A percentile compares a stretch with the other conserved stretches of the same genome.
These are phyloP conservation scores for Plectosphaerella cucumerina DNA, from an alignment of 2,329 filamentous ascomycete species.

Conservation along the genomic window DNA sequence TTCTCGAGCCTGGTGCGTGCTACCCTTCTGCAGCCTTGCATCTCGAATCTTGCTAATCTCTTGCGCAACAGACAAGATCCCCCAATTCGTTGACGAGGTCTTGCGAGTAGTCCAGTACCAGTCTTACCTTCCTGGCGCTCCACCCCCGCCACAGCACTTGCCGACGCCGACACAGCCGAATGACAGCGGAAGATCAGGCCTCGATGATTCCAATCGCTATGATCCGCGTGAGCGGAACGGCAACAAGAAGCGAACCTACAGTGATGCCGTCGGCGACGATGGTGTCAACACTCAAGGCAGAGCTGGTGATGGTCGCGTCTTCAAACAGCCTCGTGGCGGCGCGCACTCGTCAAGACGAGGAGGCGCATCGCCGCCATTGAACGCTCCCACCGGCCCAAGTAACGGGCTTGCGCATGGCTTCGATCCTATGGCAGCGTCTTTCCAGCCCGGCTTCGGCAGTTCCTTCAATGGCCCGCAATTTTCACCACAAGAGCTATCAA, in stretches of 20 bases:
- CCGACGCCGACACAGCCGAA: background rate
- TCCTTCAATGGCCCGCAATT: background rate
- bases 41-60: background rate
- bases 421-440: background rate
- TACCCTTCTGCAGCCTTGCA: too few species aligned
- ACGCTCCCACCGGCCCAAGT: background rate
- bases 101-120: constrained; percentile 62
- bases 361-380: background rate
- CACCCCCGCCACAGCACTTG: constrained; percentile 32
- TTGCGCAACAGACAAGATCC: constrained; percentile 3
- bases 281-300: background rate
- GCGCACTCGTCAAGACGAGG: constrained; percentile 23
- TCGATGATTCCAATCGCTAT: constrained; percentile 11
- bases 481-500: background rate
- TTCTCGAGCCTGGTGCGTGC: constrained; percentile 61
- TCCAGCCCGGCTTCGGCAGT: background rate
- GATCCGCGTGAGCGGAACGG: constrained; percentile 13
- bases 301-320: constrained; percentile 34
- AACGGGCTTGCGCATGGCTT: background rate
- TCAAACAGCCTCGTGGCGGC: constrained; percentile 59
- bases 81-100: constrained; percentile 53
- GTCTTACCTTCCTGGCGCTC: constrained; percentile 54
- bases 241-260: constrained; percentile 27
- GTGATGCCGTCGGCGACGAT: constrained; percentile 16
- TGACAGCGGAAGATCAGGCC: constrained; percentile 3